Conservation (phyloP, 148 eudicot genomes). For the Cornus controversa region DNA sequence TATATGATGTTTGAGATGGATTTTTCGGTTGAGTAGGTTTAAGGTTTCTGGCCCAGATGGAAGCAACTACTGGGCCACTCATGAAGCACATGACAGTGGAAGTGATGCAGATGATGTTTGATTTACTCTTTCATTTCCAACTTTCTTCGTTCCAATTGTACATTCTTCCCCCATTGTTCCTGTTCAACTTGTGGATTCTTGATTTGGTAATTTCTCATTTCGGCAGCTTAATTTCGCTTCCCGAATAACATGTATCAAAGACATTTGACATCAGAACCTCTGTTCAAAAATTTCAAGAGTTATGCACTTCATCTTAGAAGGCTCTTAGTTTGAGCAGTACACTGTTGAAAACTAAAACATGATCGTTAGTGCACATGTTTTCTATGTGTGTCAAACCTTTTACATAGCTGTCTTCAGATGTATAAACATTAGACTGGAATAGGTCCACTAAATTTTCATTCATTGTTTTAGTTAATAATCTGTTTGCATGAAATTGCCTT, state of each 20-base stretch:
- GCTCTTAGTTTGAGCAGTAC: background rate
- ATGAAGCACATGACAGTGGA: constrained; percentile 65
- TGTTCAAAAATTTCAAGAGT: background rate
- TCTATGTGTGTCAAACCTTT: too few relatives aligned
- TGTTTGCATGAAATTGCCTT: too few relatives aligned
- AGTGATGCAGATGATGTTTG: constrained; percentile 85
- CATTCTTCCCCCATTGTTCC: constrained; percentile 37
- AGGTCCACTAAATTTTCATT: too few relatives aligned
- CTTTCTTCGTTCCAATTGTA: constrained; percentile 43
- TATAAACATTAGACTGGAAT: too few relatives aligned
- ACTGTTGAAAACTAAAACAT: too few relatives aligned
- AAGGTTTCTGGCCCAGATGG: constrained; percentile 89
- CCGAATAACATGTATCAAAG: constrained; percentile 21
- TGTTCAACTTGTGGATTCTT: constrained; percentile 27
- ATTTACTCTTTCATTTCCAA: constrained; percentile 38
- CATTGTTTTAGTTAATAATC: too few relatives aligned
- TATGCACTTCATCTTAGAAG: background rate
- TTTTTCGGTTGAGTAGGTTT: constrained; percentile 47
- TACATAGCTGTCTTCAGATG: too few relatives aligned
- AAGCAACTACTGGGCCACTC: constrained; percentile 69
- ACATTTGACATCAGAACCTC: background rate
- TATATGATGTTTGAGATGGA: background rate
- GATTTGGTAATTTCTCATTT: constrained; percentile 24
- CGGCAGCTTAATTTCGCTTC: constrained; percentile 12
- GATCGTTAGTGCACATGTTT: too few relatives aligned